phyloP scores from a whole-genome alignment of 2,329 filamentous ascomycete genomes.

The Colletotrichum sp. region DNA sequence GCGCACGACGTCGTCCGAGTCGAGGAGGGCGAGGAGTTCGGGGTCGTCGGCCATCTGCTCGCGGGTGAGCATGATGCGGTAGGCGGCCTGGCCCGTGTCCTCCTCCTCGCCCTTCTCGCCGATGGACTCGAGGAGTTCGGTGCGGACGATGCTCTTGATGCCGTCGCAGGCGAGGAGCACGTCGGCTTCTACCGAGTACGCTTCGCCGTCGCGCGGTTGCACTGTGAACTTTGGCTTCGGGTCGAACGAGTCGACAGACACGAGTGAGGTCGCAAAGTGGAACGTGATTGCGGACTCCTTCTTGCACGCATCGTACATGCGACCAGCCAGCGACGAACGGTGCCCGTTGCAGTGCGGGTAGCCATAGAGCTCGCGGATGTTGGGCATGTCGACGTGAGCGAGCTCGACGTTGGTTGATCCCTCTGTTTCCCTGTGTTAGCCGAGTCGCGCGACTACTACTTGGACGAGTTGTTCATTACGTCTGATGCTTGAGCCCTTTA shows the following conservation, averaged over 20 bases:
- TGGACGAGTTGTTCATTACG: constrained; percentile 39
- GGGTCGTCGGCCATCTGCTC: constrained; percentile 71
- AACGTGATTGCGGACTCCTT: constrained; percentile 69
- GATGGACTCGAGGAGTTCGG: constrained; percentile 59
- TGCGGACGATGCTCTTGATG: constrained; percentile 57
- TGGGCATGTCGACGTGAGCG: constrained; percentile 71
- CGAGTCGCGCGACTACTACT: background rate
- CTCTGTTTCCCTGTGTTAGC: constrained; percentile 43
- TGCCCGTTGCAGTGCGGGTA: constrained; percentile 85
- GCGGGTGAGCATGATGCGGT: constrained; percentile 78
- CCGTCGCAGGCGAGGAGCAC: constrained; percentile 61
- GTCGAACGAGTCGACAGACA: constrained; percentile 62
- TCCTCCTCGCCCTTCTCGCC: constrained; percentile 60
- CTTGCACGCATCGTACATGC: constrained; percentile 74
- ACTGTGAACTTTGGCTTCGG: constrained; percentile 66
- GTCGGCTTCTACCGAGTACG: constrained; percentile 59
- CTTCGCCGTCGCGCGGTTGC: constrained; percentile 58
- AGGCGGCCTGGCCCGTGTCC: constrained; percentile 78
- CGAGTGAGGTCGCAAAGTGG: constrained; percentile 65
- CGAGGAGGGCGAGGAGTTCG: constrained; percentile 70
- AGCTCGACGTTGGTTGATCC: constrained; percentile 73
- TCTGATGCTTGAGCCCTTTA: constrained; percentile 75
- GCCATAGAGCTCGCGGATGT: constrained; percentile 71
- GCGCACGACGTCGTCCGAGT: constrained; percentile 70
- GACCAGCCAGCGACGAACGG: constrained; percentile 72